A percentile compares a stretch with the other conserved stretches of the same genome.
These are phyloP conservation scores for Hymenoscyphus infarciens DNA, from an alignment of 2,329 filamentous ascomycete genomes.

Conservation along the genomic window DNA sequence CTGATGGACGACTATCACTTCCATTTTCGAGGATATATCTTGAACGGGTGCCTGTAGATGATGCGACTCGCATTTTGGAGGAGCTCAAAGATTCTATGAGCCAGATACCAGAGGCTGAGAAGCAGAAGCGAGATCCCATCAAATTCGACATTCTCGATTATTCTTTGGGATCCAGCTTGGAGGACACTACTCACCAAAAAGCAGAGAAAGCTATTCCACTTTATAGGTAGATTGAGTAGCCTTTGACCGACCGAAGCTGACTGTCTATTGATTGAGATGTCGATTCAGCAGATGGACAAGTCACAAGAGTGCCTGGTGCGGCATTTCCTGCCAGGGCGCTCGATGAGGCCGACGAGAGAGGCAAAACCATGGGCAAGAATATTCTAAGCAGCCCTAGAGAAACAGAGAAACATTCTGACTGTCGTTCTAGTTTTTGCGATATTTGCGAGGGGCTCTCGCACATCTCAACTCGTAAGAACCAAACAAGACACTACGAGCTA, in stretches of 20 bases:
- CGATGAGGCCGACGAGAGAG: not conserved
- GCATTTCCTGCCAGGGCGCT: not conserved
- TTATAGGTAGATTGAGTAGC: not conserved
- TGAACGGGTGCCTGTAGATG: not conserved
- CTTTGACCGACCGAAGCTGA: not conserved
- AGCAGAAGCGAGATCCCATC: not conserved
- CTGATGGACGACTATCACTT: not conserved
- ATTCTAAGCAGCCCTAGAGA: not conserved
- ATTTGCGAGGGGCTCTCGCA: not conserved
- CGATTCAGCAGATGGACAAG: not conserved
- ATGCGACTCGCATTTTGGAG: not conserved
- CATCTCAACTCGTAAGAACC: not conserved
- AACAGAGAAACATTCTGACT: not conserved
- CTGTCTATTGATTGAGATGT: not conserved
- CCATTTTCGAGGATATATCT: not conserved
- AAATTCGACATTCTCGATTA: conserved; percentile 4
- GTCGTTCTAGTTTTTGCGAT: not conserved
- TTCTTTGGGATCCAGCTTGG: not conserved
- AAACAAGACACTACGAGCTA: not conserved
- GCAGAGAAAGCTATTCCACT: not conserved
- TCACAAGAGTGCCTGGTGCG: not conserved
- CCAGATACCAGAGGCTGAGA: not conserved
- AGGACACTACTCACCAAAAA: not conserved
- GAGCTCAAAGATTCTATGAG: not conserved
- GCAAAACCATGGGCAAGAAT: conserved; percentile 2